Percentiles rank a stretch among this genome's conserved stretches.
Evolutionary conservation across 2,329 filamentous ascomycete genomes (phyloP).

Genomic region (Pyrenophora tritici-repentis): DNA sequence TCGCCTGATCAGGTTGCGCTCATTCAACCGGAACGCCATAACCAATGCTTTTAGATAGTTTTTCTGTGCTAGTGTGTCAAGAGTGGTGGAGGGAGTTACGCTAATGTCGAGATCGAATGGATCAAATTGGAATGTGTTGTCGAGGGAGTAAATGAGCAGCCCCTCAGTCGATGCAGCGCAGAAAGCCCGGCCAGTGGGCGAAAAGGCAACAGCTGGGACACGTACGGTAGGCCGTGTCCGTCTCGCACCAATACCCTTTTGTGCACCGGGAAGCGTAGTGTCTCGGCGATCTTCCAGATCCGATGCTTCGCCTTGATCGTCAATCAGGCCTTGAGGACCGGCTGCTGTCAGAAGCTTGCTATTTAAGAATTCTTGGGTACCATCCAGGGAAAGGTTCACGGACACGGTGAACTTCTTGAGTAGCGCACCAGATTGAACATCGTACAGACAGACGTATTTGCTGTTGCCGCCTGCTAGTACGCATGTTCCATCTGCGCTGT

Average conservation of each 20-base stretch:
- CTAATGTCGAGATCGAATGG: conserved; percentile 95
- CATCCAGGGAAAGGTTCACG: conserved; percentile 90
- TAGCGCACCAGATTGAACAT: conserved; percentile 87
- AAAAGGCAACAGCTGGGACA: conserved; percentile 83
- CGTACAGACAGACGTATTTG: conserved; percentile 98
- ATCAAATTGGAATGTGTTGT: conserved; percentile 83
- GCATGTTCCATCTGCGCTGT: conserved; percentile 90
- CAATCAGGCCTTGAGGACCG: conserved; percentile 81
- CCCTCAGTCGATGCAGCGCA: conserved; percentile 96
- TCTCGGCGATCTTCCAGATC: conserved; percentile 87
- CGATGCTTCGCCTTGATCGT: conserved; percentile 84
- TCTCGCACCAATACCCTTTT: conserved; percentile 83
- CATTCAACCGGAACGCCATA: conserved; percentile 97
- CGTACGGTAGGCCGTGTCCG: conserved; percentile 80
- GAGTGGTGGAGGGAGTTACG: conserved; percentile 77
- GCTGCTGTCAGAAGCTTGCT: conserved; percentile 90
- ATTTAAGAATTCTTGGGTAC: conserved; percentile 96
- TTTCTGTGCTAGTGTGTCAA: conserved; percentile 72
- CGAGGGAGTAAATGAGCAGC: conserved; percentile 88
- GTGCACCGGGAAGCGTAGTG: conserved; percentile 78
- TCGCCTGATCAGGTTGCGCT: conserved; percentile 76
- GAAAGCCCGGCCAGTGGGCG: conserved; percentile 86
- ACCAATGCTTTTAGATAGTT: conserved; percentile 91
- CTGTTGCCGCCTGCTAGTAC: conserved; percentile 91
- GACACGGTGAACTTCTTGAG: conserved; percentile 96